phyloP scores from a whole-genome alignment of 1,139 yeast genomes.

The Kazachstania sp. region DNA sequence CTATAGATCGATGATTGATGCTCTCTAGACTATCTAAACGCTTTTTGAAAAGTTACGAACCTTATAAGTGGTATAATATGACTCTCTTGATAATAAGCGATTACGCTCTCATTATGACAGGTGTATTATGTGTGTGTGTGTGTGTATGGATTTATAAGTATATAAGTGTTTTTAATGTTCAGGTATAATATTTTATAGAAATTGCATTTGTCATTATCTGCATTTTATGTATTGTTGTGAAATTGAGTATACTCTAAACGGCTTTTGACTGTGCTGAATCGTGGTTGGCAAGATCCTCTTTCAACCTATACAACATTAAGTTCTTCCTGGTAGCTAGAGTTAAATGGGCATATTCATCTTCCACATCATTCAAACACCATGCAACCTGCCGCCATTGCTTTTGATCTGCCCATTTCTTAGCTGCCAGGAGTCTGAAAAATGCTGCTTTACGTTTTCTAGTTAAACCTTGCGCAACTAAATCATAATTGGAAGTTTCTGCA shows the following conservation, averaged over 20 bases:
- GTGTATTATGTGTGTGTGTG: too few relatives aligned
- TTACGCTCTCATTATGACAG: too few relatives aligned
- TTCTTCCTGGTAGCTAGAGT: slow-evolving; percentile 18
- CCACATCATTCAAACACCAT: slow-evolving; percentile 26
- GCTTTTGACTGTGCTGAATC: neutral
- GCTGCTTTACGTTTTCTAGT: slow-evolving; percentile 66
- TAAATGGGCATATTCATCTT: slow-evolving; percentile 15
- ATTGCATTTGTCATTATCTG: too few relatives aligned
- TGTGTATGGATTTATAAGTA: too few relatives aligned
- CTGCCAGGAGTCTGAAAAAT: slow-evolving; percentile 70
- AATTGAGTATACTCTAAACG: too few relatives aligned
- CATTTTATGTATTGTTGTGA: too few relatives aligned
- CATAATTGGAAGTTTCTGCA: slow-evolving; percentile 25
- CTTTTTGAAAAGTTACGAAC: neutral
- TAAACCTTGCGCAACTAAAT: slow-evolving; percentile 41
- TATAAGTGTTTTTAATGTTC: too few relatives aligned
- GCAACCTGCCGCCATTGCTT: slow-evolving; percentile 27
- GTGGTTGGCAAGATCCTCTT: slow-evolving; percentile 3
- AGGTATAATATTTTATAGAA: too few relatives aligned
- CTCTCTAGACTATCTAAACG: slow-evolving; percentile 22
- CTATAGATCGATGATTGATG: slow-evolving; percentile 64
- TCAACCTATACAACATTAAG: slow-evolving; percentile 20
- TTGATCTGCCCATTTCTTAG: slow-evolving; percentile 55
- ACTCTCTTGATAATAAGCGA: too few relatives aligned
- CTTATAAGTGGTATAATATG: neutral